phyloP scores from a whole-genome alignment of 1,139 yeast species.

The Yamadazyma epiphylla region DNA sequence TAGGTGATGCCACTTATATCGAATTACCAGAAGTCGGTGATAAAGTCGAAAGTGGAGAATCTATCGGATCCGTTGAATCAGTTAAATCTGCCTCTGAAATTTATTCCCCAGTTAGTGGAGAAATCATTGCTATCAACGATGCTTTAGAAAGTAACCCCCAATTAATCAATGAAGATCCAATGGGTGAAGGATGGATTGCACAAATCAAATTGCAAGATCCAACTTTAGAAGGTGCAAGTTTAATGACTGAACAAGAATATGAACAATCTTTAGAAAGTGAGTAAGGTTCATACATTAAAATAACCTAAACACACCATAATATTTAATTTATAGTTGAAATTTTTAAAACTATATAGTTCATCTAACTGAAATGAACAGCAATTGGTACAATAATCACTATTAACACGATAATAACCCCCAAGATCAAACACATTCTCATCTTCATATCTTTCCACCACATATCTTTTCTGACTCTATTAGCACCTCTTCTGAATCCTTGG shows the following conservation, averaged over 20 bases:
- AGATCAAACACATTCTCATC: constrained; percentile 88
- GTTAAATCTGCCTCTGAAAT: constrained; percentile 95
- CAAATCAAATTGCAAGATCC: constrained; percentile 57
- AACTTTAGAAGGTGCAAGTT: constrained; percentile 23
- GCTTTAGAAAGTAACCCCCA: constrained; percentile 67
- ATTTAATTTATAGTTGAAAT: no score
- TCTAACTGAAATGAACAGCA: constrained; percentile 74
- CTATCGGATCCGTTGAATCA: constrained; percentile 89
- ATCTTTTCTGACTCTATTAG: constrained; percentile 94
- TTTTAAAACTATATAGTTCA: constrained; percentile 22
- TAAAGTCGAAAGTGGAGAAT: constrained; percentile 66
- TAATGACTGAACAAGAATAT: constrained; percentile 55
- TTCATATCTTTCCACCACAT: constrained; percentile 99
- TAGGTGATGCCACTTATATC: constrained; percentile 93
- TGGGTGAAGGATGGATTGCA: constrained; percentile 93
- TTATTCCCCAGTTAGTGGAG: constrained; percentile 83
- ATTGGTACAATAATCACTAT: constrained; percentile 92
- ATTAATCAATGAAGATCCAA: constrained; percentile 80
- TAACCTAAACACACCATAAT: no score
- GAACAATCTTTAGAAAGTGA: constrained; percentile 44
- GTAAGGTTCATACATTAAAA: no score
- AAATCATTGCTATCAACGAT: constrained; percentile 67
- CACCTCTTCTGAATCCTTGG: constrained; percentile 94
- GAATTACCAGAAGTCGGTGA: constrained; percentile 83
- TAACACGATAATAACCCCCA: constrained; percentile 74